Conservation (phyloP, 768 basidiomycete genomes). For the Pleurotus tuber-regium region DNA sequence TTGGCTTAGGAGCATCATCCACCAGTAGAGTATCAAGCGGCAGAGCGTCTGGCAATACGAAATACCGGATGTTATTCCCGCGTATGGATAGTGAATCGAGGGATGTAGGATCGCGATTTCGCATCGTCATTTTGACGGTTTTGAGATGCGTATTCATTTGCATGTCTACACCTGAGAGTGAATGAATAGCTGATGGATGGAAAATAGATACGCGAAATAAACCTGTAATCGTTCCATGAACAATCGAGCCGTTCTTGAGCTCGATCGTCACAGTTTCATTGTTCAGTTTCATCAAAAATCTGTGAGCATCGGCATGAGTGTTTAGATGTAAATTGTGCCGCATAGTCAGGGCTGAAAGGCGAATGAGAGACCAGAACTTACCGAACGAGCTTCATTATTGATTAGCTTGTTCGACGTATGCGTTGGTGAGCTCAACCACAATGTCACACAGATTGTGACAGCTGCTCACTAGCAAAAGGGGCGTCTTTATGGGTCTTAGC, state of each 20-base stretch:
- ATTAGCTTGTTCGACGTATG: too few relatives aligned
- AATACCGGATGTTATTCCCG: conserved; percentile 96
- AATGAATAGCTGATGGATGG: neutral
- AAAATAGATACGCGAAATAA: conserved; percentile 22
- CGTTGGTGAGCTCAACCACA: too few relatives aligned
- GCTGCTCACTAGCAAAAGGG: too few relatives aligned
- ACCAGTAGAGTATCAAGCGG: conserved; percentile 96
- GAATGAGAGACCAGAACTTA: too few relatives aligned
- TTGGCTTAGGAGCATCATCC: conserved; percentile 97
- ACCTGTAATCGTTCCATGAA: conserved; percentile 98
- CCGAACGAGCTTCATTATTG: conserved; percentile 12
- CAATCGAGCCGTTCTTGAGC: conserved; percentile 94
- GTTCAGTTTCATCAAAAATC: conserved; percentile 99
- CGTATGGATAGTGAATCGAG: conserved; percentile 93
- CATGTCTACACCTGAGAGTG: conserved; percentile 85
- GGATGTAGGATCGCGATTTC: conserved; percentile 82
- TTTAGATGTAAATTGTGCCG: conserved; percentile 8
- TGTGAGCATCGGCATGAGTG: conserved; percentile 29
- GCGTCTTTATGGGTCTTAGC: too few relatives aligned
- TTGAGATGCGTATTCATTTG: conserved; percentile 99
- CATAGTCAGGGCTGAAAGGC: conserved; percentile 7
- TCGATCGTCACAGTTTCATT: conserved; percentile 99
- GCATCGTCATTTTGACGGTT: conserved; percentile 93
- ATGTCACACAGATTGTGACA: too few relatives aligned
- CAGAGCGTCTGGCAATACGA: conserved; percentile 94